Evolutionary conservation across 1,284 basidiomycete genomes (phyloP), one percentile per base, ranked within the genome.

Genomic region (Cutaneotrichosporon sp.): DNA sequence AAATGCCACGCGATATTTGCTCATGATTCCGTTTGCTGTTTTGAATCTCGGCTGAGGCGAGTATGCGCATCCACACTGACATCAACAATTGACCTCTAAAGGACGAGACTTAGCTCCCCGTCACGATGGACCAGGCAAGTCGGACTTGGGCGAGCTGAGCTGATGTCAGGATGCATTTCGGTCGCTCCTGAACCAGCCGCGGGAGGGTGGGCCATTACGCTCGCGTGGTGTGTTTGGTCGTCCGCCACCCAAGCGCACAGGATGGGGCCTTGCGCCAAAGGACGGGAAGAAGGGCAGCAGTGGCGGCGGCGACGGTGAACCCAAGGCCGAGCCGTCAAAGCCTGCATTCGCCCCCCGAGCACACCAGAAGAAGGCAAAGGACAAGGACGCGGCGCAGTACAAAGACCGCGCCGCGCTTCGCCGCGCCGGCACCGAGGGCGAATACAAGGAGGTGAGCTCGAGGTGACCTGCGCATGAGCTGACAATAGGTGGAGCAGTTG

Each of bases 401-500:
- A 68, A 68, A 48, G 75, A 77, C 58, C 57, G 76, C 49, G 74
- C 76, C 9, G 69, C 67, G 30, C 55, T 69, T 55, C 59, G 75
- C 12, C 52, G 75, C 18, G 38, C 59, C 45, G 74, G 75, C 0
- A 48, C 60, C 13, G 70, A 73, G 4, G 69, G 72, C 49, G 74
- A 76, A 54, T 75, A 65, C 49, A 67, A 71, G 49, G 59, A 65
- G 23, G 71, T 72, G 35, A 52, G 67, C 52, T 51, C 7, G 14
- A 44, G 46, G 42, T 37, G 35, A 22, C 30, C 23, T 17, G 15
- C 17, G 10, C 30, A 8, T 10, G 41, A 38, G 30, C 43, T 65
- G 35, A 51, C 36, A 8, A 17, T 46, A 90, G 83, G 83, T 88
- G 23, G 88, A 90, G 72, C 82, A 86, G 15, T 76, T 92, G 3